Evolutionary conservation across 768 basidiomycete genomes (phyloP), one percentile per base, ranked within the genome.

Genomic region (Rhodosporidiobolus sp.): DNA sequence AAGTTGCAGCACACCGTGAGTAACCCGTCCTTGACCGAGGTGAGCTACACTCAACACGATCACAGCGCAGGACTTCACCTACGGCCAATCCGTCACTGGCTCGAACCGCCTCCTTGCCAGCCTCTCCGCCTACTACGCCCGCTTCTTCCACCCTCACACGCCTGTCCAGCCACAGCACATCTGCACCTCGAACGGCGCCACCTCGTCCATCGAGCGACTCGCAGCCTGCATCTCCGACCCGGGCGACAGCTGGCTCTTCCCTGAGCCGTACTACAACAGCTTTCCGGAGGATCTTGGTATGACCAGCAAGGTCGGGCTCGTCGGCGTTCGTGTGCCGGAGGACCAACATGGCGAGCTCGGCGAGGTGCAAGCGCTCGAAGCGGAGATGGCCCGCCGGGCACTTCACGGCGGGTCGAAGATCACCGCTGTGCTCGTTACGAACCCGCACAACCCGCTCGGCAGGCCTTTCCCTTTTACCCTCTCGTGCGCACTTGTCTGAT

Each of bases 371-470:
- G 58, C 67, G 12, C 9, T 68, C n/a, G 67, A 73, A 1, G 38
- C 38, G 0, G 72, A 73, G 63, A 65, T 74, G 73, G 28, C 54
- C 32, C 63, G 68, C 19, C 46, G 64, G 6, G 43, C 38, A 17
- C 16, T 38, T 8, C 49, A 63, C 8, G 61, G 56, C 0, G 32
- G 19, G 35, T 19, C 22, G 17, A 64, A 55, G 45, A 50, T 69
- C 19, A 63, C 68, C 5, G 68, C 73, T 0, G 61, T 74, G 16
- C 49, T 74, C 1, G 38, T 74, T 0, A 63, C 68, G 26, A 70
- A 63, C 8, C 73, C 73, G 38, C 64, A 66, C 45, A 74, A 74
- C 59, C 73, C 73, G 12, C 67, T 70, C 3, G 73, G 71, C 63
- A 32, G 28, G 65, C 38, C 10, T 5, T 16, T 32, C 45, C 16